These are phyloP conservation scores for Coprinopsis strossmayeri DNA, from an alignment of 768 basidiomycete genomes.

Conservation along the genomic window DNA sequence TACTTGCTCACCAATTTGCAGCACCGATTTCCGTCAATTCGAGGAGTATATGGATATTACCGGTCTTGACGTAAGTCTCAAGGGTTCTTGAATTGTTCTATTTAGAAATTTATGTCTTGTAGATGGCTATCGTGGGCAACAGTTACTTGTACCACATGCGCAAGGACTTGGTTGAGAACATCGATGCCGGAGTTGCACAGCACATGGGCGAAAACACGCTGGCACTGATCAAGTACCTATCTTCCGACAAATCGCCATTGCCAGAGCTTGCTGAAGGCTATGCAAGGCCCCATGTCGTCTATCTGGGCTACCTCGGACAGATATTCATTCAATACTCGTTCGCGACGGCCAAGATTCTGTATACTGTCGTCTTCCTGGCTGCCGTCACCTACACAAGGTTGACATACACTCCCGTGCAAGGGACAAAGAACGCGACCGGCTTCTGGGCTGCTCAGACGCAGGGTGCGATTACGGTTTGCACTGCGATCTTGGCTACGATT, in stretches of 20 bases:
- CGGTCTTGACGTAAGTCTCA: constrained; percentile 70
- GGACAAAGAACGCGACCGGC: constrained; percentile 14
- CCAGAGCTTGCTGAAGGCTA: constrained; percentile 49
- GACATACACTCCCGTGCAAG: constrained; percentile 28
- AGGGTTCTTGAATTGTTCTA: neutral
- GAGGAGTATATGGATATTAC: constrained; percentile 85
- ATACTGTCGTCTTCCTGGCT: constrained; percentile 42
- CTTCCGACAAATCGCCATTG: constrained; percentile 64
- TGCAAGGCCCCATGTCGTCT: constrained; percentile 61
- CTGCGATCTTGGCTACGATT: constrained; percentile 50
- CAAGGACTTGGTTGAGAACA: constrained; percentile 82
- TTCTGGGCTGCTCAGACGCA: constrained; percentile 34
- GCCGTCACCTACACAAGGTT: constrained; percentile 36
- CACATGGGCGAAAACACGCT: constrained; percentile 90
- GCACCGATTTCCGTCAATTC: constrained; percentile 95
- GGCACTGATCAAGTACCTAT: constrained; percentile 69
- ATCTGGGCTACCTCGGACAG: constrained; percentile 67
- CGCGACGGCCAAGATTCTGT: constrained; percentile 59
- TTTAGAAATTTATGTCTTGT: constrained; percentile 7
- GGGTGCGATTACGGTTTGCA: constrained; percentile 42
- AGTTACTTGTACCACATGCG: constrained; percentile 94
- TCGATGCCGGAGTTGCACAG: constrained; percentile 77
- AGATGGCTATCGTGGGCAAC: constrained; percentile 91
- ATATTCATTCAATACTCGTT: constrained; percentile 71
- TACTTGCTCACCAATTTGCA: constrained; percentile 21